A percentile compares a stretch with the other conserved stretches of the same genome.
Evolutionary conservation across 2,329 filamentous ascomycete genomes (phyloP).

Genomic region (Calonectria ilicicola): DNA sequence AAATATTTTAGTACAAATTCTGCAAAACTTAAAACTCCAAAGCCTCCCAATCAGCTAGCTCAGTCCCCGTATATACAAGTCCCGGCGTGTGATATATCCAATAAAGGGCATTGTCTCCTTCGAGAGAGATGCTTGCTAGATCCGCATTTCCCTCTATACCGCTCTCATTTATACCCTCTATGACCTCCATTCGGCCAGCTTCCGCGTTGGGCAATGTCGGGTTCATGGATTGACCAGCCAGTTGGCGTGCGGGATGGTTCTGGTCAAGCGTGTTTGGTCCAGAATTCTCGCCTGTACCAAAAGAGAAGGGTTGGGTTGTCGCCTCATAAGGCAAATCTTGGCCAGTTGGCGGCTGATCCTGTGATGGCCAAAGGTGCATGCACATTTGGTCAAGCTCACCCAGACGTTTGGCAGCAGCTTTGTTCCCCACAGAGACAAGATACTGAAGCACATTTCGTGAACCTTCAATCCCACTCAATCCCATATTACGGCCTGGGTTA

Average conservation of each 20-base stretch:
- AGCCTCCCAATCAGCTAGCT: slow-evolving; percentile 28
- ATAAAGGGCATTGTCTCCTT: slow-evolving; percentile 27
- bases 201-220: background rate
- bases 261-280: background rate
- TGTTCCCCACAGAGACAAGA: slow-evolving; percentile 26
- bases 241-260: background rate
- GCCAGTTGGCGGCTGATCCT: slow-evolving; percentile 8
- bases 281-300: background rate
- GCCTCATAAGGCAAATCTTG: slow-evolving; percentile 19
- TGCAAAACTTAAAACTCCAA: slow-evolving; percentile 10
- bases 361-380: slow-evolving; percentile 16
- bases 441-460: slow-evolving; percentile 25
- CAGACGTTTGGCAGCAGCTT: slow-evolving; percentile 26
- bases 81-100: slow-evolving; percentile 29
- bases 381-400: slow-evolving; percentile 34
- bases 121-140: slow-evolving; percentile 26
- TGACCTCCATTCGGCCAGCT: background rate
- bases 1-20: background rate
- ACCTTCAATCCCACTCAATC: slow-evolving; percentile 22
- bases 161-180: background rate
- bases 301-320: slow-evolving; percentile 14
- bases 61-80: slow-evolving; percentile 23
- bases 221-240: background rate
- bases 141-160: slow-evolving; percentile 15
- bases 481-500: slow-evolving; percentile 15